Evolutionary conservation across 495 filamentous ascomycete genomes (phyloP), one percentile per base, ranked within the genome.

Genomic region (Aspergillus haitiensis): DNA sequence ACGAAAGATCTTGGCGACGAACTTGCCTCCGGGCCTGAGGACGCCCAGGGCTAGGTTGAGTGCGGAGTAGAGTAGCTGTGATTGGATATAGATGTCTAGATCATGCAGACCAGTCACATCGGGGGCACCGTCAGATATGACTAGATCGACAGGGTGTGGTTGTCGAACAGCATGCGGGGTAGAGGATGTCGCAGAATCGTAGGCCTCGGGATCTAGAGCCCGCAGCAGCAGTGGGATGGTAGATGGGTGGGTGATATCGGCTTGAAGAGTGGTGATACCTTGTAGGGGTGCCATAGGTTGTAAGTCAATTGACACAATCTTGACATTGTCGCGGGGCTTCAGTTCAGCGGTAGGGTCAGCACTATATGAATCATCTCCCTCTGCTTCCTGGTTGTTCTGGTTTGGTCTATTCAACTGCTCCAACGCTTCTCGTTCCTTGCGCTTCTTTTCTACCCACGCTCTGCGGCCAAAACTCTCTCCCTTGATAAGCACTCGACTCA

Each of bases 71-170:
- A 98, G 88, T 16, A 98, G 84, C 73, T 97, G 93, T 4, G 90
- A 91, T 73, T 98, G 94, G 15, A 98, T 88, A 71, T 98, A 98
- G 65, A 97, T 97, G 72, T 98, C 94, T 7, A 98, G 82, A 73
- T 98, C 94, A 70, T 98, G 94, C 4, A 98, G 78, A 21, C 94
- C 94, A 0, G 94, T 98, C 39, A 98, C 95, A 69, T 98, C 94
- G 7, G 94, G 94, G 1, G 94, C 94, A 39, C 94, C 94, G 64
- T 98, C 94, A 51, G 90, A 94, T 55, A 98, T 82, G 33, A 98
- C 93, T 5, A 98, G 84, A 66, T 97, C 92, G 21, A 96, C 92
- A 0, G 86, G 90, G 56, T 92, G 85, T 12, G 81, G 78, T 60
- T 80, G 76, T 50, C 77, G 70, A n/a, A 78, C 70, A 2, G 73